Evolutionary conservation across 306 rosid genomes (phyloP), one percentile per base, ranked within the genome.

Genomic region (Vigna nakashimae): DNA sequence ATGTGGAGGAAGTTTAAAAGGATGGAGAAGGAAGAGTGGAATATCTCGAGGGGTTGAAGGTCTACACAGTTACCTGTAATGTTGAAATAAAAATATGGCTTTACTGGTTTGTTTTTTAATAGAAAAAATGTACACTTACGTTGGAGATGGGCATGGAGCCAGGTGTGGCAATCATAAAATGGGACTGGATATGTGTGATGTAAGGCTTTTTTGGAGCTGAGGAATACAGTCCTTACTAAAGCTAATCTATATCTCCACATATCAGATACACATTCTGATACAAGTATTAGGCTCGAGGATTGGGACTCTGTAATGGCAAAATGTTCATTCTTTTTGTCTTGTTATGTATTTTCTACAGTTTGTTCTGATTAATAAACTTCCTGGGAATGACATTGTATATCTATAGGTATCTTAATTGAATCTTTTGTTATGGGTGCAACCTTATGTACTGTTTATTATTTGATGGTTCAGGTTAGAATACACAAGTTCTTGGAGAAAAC

Each of bases 381-480:
- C 26, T 36, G 24, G 51, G 62, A 45, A 18, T 75, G 60, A 20
- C 51, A 51, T 66, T 84, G 32, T 42, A 57, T 59, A 45, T 34
- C 68, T 65, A 45, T 36, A 15, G 18, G 56, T 22, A 72, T 73
- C 43, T 43, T 71, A 66, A 34, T 17, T 9, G 26, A 50, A 50
- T 59, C 71, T 32, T 34, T 77, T 68, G 49, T 74, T 60, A 2
- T 81, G 59, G 59, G 18, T 46, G 66, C 24, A 36, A 68, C 69
- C 75, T 82, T 80, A 69, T 80, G 45, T 62, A 45, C 65, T 66
- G 42, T 62, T 62, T 62, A 51, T 83, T 71, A 64, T 83, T 73
- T 69, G 65, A 75, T 78, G 84, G 65, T 71, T 80, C 92, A 95
- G 99, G 91, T 88, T 75, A 92, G 84, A 85, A 92, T 95, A 84